These are phyloP conservation scores for Globisporangium abappressorium DNA, from an alignment of 352 stramenopile species.

Conservation along the genomic window DNA sequence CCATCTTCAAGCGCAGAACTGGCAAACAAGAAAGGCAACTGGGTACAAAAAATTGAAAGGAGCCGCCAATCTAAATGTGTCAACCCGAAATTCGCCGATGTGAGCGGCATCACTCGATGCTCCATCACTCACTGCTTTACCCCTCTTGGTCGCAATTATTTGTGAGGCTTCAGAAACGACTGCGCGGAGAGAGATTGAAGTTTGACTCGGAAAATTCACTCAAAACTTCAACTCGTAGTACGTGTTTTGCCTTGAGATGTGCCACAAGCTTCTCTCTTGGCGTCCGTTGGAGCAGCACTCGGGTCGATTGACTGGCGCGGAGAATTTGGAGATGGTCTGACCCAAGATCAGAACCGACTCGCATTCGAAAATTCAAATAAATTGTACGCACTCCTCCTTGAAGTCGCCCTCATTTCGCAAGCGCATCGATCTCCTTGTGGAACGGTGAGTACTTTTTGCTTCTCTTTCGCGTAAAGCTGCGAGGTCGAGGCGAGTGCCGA, in stretches of 20 bases:
- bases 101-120: neutral
- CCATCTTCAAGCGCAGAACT: neutral
- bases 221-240: neutral
- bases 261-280: neutral
- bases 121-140: neutral
- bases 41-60: neutral
- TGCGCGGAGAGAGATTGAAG: neutral
- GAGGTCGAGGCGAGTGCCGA: conserved; percentile 18
- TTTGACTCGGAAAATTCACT: neutral
- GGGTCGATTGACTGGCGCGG: neutral
- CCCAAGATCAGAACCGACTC: neutral
- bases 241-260: neutral
- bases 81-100: neutral
- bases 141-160: neutral
- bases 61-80: neutral
- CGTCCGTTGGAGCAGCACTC: neutral
- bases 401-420: conserved; percentile 2
- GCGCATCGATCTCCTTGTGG: conserved; percentile 15
- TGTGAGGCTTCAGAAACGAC: neutral
- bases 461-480: conserved; percentile 28
- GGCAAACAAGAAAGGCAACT: neutral
- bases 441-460: conserved; percentile 27
- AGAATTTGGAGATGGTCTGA: neutral
- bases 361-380: conserved; percentile 4
- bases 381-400: neutral